These are phyloP conservation scores for Lignosus rhinocerotis DNA, from an alignment of 1,284 basidiomycete species.

Conservation along the genomic window DNA sequence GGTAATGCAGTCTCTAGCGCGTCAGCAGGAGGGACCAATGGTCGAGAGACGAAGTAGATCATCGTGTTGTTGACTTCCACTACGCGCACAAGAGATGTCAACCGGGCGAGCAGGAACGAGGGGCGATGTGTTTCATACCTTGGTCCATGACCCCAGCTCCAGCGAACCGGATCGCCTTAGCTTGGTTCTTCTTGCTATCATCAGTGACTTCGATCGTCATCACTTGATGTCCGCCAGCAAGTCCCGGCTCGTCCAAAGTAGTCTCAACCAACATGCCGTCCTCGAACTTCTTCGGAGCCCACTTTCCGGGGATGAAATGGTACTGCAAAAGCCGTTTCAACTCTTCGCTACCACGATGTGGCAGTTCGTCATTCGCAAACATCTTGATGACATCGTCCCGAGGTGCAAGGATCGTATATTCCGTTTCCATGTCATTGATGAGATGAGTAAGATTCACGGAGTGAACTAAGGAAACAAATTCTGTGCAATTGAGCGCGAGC, in stretches of 20 bases:
- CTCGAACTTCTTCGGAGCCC: slow-evolving; percentile 67
- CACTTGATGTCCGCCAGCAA: slow-evolving; percentile 74
- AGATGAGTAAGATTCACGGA: slow-evolving; percentile 77
- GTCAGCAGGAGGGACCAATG: slow-evolving; percentile 82
- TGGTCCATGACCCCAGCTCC: slow-evolving; percentile 80
- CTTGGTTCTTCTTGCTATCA: slow-evolving; percentile 44
- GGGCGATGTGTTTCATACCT: slow-evolving; percentile 46
- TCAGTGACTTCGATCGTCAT: slow-evolving; percentile 68
- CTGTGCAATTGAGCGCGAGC: slow-evolving; percentile 85
- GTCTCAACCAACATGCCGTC: slow-evolving; percentile 81
- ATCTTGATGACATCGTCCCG: slow-evolving; percentile 81
- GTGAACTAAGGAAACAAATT: slow-evolving; percentile 87
- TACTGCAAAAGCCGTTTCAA: slow-evolving; percentile 73
- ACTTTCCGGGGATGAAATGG: slow-evolving; percentile 84
- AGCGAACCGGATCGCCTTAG: slow-evolving; percentile 71
- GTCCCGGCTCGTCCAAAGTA: slow-evolving; percentile 65
- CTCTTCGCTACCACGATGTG: slow-evolving; percentile 64
- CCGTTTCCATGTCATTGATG: slow-evolving; percentile 73
- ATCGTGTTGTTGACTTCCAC: slow-evolving; percentile 77
- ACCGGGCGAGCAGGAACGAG: background rate
- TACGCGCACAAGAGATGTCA: slow-evolving; percentile 29
- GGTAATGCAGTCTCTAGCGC: slow-evolving; percentile 84
- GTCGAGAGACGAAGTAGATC: slow-evolving; percentile 88
- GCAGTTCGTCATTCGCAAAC: slow-evolving; percentile 54
- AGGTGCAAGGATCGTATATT: slow-evolving; percentile 87